Percentiles rank a stretch among this genome's conserved stretches.
Evolutionary conservation across 73 alveolate genomes (phyloP).

Genomic region (Blepharisma stoltei): DNA sequence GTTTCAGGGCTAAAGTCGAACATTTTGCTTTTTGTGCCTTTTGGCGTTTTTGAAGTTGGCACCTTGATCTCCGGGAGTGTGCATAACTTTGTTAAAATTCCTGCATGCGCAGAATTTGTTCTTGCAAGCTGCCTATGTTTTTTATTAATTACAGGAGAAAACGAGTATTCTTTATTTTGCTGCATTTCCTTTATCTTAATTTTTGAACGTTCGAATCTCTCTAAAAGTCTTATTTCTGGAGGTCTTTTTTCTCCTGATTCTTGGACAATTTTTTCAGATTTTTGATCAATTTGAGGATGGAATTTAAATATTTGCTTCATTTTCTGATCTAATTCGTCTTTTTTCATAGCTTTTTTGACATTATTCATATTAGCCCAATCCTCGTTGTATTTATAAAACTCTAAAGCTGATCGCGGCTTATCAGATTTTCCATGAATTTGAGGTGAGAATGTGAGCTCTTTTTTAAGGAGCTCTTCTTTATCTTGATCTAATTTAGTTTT

Average conservation of each 20-base stretch:
- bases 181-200: not conserved
- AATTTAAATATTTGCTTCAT: not conserved
- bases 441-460: conserved; percentile 17
- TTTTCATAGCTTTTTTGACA: not conserved
- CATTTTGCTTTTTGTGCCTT: too few relatives aligned
- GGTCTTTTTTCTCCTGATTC: conserved; percentile 6
- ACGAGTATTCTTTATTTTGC: not conserved
- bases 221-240: not conserved
- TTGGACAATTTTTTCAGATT: not conserved
- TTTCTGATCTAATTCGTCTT: not conserved
- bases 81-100: not conserved
- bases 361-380: not conserved
- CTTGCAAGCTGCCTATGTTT: conserved; percentile 4
- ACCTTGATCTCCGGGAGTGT: too few relatives aligned
- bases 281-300: conserved; percentile 2
- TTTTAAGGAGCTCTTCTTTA: not conserved
- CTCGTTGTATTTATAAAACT: conserved; percentile 9
- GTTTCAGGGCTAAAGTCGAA: too few relatives aligned
- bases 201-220: not conserved
- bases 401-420: not conserved
- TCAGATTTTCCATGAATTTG: not conserved
- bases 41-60: too few relatives aligned
- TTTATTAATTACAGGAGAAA: not conserved
- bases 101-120: not conserved
- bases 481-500: not conserved